Percentiles rank a stretch among this genome's conserved stretches.
Conservation (phyloP, 495 filamentous ascomycete species). For the Penicillium dipodomyicola region DNA sequence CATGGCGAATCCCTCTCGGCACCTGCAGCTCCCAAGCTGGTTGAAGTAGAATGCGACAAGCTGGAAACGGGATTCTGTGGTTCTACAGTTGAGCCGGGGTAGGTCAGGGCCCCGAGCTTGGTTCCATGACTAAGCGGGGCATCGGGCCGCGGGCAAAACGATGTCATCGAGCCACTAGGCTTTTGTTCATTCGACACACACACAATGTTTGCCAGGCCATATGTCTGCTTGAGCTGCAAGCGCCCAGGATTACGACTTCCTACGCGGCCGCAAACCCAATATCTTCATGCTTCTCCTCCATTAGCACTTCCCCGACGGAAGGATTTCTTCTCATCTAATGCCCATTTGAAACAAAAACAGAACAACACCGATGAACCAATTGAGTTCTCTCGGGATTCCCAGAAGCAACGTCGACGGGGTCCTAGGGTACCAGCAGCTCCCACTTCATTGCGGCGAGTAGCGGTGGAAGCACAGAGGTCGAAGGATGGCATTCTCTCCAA, state of each 20-base stretch:
- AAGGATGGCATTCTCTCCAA: slow-evolving; percentile 47
- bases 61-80: slow-evolving; percentile 16
- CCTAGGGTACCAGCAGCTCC: slow-evolving; percentile 49
- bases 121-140: slow-evolving; percentile 28
- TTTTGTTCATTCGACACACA: background rate
- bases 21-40: slow-evolving; percentile 26
- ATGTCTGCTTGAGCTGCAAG: slow-evolving; percentile 35
- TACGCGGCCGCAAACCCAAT: slow-evolving; percentile 30
- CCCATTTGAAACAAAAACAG: slow-evolving; percentile 40
- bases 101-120: slow-evolving; percentile 12
- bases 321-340: slow-evolving; percentile 52
- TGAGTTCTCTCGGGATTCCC: slow-evolving; percentile 23
- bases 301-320: slow-evolving; percentile 39
- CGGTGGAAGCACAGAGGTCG: slow-evolving; percentile 59
- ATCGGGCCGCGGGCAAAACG: slow-evolving; percentile 12
- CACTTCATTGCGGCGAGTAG: slow-evolving; percentile 56
- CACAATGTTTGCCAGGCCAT: slow-evolving; percentile 39
- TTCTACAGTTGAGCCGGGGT: slow-evolving; percentile 28
- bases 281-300: slow-evolving; percentile 42
- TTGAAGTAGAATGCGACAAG: slow-evolving; percentile 26
- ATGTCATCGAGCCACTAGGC: slow-evolving; percentile 16
- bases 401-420: slow-evolving; percentile 45
- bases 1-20: slow-evolving; percentile 40
- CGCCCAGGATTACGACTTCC: slow-evolving; percentile 25
- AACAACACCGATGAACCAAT: slow-evolving; percentile 19